Evolutionary conservation across 768 basidiomycete species (phyloP).

Genomic region (Lyophyllum semitale): DNA sequence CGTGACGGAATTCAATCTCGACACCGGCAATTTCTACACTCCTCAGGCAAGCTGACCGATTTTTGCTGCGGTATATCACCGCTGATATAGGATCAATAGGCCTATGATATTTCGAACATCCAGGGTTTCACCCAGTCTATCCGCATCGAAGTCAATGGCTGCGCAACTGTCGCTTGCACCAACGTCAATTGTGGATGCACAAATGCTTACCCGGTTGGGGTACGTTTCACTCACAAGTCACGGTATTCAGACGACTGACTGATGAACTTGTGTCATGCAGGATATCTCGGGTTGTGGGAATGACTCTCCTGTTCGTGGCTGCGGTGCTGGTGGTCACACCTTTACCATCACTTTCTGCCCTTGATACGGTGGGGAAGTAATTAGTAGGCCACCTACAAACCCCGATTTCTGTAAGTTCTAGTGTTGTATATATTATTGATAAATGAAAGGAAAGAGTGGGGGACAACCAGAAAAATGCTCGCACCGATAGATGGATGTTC

Average conservation of each 20-base stretch:
- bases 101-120: slow-evolving; percentile 47
- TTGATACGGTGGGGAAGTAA: slow-evolving; percentile 9
- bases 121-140: slow-evolving; percentile 44
- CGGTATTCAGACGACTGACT: no score
- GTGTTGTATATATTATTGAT: no score
- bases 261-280: no score
- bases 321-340: slow-evolving; percentile 32
- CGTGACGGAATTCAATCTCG: slow-evolving; percentile 40
- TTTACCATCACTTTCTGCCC: slow-evolving; percentile 37
- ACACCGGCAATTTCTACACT: no score
- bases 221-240: no score
- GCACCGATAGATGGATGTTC: no score
- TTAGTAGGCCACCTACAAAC: no score
- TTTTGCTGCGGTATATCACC: not conserved
- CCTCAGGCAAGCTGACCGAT: slow-evolving; percentile 24
- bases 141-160: slow-evolving; percentile 33
- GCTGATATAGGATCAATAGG: slow-evolving; percentile 17
- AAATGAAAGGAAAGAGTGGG: no score
- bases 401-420: no score
- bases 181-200: no score
- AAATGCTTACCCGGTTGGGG: no score
- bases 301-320: slow-evolving; percentile 37
- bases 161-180: slow-evolving; percentile 41
- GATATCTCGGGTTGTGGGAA: slow-evolving; percentile 38
- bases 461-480: no score